Conservation (phyloP, 139 green algal genomes). For the Gonium pectorale region DNA sequence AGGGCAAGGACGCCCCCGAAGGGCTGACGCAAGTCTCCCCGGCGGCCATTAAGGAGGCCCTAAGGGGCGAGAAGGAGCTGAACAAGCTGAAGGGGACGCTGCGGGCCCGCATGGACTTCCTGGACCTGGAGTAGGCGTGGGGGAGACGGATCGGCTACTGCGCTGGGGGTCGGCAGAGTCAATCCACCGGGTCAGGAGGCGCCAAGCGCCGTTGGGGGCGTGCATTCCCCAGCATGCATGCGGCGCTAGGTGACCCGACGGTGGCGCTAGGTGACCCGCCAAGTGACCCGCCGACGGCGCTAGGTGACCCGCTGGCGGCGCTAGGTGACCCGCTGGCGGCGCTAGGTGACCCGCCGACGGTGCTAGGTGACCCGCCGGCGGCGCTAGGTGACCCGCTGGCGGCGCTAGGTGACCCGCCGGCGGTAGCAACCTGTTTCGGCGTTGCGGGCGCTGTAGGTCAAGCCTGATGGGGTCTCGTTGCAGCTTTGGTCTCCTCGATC, state of each 20-base stretch:
- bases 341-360: no score
- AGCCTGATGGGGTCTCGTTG: no score
- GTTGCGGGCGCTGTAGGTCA: no score
- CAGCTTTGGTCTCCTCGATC: no score
- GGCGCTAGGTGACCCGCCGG: no score
- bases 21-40: slow-evolving; percentile 68
- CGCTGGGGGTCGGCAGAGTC: neutral
- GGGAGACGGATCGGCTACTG: neutral
- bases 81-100: slow-evolving; percentile 81
- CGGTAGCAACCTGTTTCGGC: no score
- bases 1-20: slow-evolving; percentile 66
- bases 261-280: neutral
- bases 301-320: no score
- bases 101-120: slow-evolving; percentile 80
- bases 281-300: neutral
- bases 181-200: no score
- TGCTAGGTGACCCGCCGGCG: no score
- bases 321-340: no score
- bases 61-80: slow-evolving; percentile 80
- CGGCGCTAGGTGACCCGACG: neutral
- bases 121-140: slow-evolving; percentile 64
- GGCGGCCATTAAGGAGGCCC: slow-evolving; percentile 72
- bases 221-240: neutral
- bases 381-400: no score
- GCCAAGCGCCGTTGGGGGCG: neutral